These are phyloP conservation scores for Yamadazyma buinensis DNA, from an alignment of 1,139 yeast genomes.

Conservation along the genomic window DNA sequence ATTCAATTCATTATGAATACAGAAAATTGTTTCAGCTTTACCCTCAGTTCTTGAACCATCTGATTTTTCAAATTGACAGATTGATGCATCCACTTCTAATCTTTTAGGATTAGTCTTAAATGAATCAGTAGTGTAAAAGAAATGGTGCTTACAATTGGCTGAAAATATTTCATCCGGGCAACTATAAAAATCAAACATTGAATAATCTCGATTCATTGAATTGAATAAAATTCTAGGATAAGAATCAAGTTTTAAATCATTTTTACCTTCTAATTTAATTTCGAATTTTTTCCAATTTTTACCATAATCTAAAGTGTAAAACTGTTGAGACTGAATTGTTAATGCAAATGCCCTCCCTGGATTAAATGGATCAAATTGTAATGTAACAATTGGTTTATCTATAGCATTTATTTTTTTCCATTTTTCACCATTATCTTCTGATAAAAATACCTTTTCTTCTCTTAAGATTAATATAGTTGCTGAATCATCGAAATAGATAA, in stretches of 20 bases:
- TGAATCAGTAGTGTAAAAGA: slow-evolving; percentile 52
- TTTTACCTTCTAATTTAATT: slow-evolving; percentile 10
- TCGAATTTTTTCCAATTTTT: slow-evolving; percentile 50
- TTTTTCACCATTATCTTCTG: slow-evolving; percentile 55
- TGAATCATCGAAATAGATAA: slow-evolving; percentile 56
- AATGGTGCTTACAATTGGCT: slow-evolving; percentile 30
- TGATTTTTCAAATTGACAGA: slow-evolving; percentile 54
- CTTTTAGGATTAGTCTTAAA: slow-evolving; percentile 40
- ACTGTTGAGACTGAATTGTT: slow-evolving; percentile 37
- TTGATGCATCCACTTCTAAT: slow-evolving; percentile 28
- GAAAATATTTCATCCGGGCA: slow-evolving; percentile 28
- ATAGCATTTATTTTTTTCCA: slow-evolving; percentile 42
- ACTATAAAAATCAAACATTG: slow-evolving; percentile 34
- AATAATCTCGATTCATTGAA: slow-evolving; percentile 33
- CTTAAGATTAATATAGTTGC: slow-evolving; percentile 41
- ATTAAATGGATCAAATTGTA: slow-evolving; percentile 45
- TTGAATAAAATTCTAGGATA: slow-evolving; percentile 32
- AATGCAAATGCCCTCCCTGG: slow-evolving; percentile 52
- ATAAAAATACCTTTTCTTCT: slow-evolving; percentile 29
- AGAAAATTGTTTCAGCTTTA: slow-evolving; percentile 44
- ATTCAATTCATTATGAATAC: slow-evolving; percentile 42
- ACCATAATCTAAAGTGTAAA: slow-evolving; percentile 56
- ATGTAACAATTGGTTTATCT: slow-evolving; percentile 20
- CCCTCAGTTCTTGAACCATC: slow-evolving; percentile 36
- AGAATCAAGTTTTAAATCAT: slow-evolving; percentile 10